Percentiles rank a stretch among this genome's conserved stretches.
Evolutionary conservation across 2,329 filamentous ascomycete species (phyloP).

Genomic region (Intubia oerlemansii): DNA sequence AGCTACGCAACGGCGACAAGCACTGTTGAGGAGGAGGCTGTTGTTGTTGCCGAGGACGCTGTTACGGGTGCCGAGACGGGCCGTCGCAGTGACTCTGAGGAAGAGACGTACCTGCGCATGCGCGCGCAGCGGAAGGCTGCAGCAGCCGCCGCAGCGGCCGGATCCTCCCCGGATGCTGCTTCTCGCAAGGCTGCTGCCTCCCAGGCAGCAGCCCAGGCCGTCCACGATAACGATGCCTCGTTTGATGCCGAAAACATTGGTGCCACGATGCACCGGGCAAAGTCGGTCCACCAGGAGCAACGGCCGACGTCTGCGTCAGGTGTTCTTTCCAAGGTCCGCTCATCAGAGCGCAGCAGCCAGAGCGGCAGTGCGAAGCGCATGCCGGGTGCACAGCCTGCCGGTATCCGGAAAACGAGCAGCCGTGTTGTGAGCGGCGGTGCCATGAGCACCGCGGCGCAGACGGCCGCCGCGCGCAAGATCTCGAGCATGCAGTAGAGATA

Average conservation of each 20-base stretch:
- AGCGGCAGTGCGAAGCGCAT: slow-evolving; percentile 27
- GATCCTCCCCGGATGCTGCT: slow-evolving; percentile 35
- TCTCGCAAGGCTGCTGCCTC: too few species aligned
- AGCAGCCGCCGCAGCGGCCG: background rate
- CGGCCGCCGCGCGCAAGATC: slow-evolving; percentile 28
- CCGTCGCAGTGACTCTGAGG: slow-evolving; percentile 45
- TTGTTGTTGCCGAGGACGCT: slow-evolving; percentile 24
- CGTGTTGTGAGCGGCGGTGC: slow-evolving; percentile 36
- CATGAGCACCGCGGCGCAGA: slow-evolving; percentile 15
- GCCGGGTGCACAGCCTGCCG: slow-evolving; percentile 26
- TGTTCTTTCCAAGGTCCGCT: slow-evolving; percentile 42
- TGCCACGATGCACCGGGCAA: slow-evolving; percentile 20
- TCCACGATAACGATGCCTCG: slow-evolving; percentile 45
- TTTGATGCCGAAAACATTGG: slow-evolving; percentile 55
- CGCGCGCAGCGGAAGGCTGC: slow-evolving; percentile 38
- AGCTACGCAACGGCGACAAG: slow-evolving; percentile 16
- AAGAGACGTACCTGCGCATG: slow-evolving; percentile 63
- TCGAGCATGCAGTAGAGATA: slow-evolving; percentile 18
- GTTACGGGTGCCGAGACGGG: slow-evolving; percentile 33
- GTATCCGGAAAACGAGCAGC: slow-evolving; percentile 44
- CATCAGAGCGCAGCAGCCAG: slow-evolving; percentile 11
- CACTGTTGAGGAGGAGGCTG: slow-evolving; percentile 26
- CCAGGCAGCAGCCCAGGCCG: slow-evolving; percentile 11
- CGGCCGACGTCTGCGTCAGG: slow-evolving; percentile 30
- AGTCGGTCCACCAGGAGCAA: slow-evolving; percentile 16